Evolutionary conservation across 129 eudicot genomes (phyloP).

Genomic region (Tanacetum coccineum): DNA sequence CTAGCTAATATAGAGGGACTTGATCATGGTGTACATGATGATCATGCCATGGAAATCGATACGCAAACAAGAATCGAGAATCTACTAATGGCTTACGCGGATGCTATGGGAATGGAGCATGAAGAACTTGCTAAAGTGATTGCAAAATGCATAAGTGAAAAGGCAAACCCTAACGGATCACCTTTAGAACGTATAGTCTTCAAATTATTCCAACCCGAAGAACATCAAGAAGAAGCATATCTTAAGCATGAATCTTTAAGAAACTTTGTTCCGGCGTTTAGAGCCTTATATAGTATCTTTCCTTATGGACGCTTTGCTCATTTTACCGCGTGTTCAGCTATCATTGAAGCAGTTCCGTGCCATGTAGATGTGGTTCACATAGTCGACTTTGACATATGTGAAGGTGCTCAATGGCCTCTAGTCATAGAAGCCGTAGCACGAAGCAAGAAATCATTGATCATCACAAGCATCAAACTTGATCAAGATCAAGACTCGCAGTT

Average conservation of each 20-base stretch:
- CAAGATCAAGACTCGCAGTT: slow-evolving; percentile 32
- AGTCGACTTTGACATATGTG: slow-evolving; percentile 54
- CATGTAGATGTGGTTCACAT: slow-evolving; percentile 33
- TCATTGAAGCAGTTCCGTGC: slow-evolving; percentile 49
- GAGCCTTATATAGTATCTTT: slow-evolving; percentile 48
- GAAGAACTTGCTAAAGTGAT: slow-evolving; percentile 43
- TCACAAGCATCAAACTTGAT: slow-evolving; percentile 44
- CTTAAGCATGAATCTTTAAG: slow-evolving; percentile 40
- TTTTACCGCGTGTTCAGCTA: slow-evolving; percentile 44
- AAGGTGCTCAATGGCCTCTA: slow-evolving; percentile 63
- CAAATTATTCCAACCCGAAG: slow-evolving; percentile 34
- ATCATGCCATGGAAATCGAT: slow-evolving; percentile 36
- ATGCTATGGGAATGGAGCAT: slow-evolving; percentile 41
- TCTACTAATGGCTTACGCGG: slow-evolving; percentile 52
- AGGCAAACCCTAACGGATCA: slow-evolving; percentile 38
- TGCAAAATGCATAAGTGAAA: slow-evolving; percentile 30
- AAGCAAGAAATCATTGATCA: slow-evolving; percentile 27
- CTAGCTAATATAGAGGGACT: slow-evolving; percentile 11
- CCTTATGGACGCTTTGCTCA: slow-evolving; percentile 56
- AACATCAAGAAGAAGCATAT: slow-evolving; percentile 33
- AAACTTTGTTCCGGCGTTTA: slow-evolving; percentile 45
- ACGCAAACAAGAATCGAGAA: slow-evolving; percentile 30
- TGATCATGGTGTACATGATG: slow-evolving; percentile 17
- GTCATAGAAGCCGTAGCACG: slow-evolving; percentile 49
- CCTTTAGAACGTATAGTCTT: slow-evolving; percentile 39